Evolutionary conservation across 441 rosid genomes (phyloP), one percentile per base, ranked within the genome.

Genomic region (Biscutella laevigata): DNA sequence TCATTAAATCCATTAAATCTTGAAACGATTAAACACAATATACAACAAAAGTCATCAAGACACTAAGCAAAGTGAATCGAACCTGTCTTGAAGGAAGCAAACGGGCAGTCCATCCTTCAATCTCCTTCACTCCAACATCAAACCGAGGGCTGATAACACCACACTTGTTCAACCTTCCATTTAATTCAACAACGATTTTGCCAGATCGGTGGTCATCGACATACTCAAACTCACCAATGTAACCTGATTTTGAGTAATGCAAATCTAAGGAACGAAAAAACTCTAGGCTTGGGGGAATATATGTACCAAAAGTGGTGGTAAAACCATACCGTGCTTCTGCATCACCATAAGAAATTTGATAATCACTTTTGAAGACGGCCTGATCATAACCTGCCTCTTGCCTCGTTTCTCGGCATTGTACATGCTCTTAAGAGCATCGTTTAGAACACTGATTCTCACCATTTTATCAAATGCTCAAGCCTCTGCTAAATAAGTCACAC

Each of bases 401-500:
- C 86, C 86, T 3, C 81, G 72, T 53, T 80, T 80, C 74, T 80
- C 86, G 0, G 82, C 85, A 61, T 80, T 80, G 60, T 58, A 72
- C 80, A 80, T 77, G 77, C 80, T 77, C 80, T 80, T 80, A 19
- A 80, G 77, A 58, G 85, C 82, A 77, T 80, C 85, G 52, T 80
- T 80, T 30, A 80, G 68, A 0, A 77, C 82, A 41, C 82, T 77
- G 55, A 80, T 72, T 62, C 80, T 68, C 71, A 77, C 85, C 85
- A 79, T 79, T 16, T 44, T 52, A 10, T 20, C 43, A 4, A 28
- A 4, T 9, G 16, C 61, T 52, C 61, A 45, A 59, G 11, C 61
- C 57, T 53, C 56, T 58, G 20, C 54, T 37, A 21, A 0, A 16
- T 2, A 40, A 7, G 13, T 48, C 14, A 51, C 12, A 41, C 2